Conservation (phyloP, 2,329 filamentous ascomycete species). For the Byssochlamys sp. region DNA sequence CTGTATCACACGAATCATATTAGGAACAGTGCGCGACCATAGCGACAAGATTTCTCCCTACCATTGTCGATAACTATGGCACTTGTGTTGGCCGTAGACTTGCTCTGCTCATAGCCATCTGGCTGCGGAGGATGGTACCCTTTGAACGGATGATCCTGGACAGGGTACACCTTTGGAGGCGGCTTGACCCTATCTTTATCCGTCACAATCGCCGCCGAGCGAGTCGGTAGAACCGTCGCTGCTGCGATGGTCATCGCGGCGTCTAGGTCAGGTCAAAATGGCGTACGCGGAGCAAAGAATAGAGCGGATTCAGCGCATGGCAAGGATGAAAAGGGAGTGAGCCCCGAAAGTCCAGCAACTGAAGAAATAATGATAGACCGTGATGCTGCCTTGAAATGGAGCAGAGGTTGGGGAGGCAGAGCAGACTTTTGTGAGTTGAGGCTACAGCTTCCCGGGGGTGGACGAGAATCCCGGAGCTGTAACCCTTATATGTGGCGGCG, state of each 20-base stretch:
- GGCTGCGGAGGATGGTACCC: slow-evolving; percentile 49
- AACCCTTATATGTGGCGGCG: slow-evolving; percentile 1
- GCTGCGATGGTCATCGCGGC: slow-evolving; percentile 36
- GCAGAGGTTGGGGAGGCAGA: background rate
- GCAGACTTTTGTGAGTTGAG: background rate
- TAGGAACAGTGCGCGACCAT: background rate
- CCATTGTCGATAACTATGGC: slow-evolving; percentile 98
- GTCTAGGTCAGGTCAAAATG: slow-evolving; percentile 3
- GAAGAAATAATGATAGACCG: background rate
- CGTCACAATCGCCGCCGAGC: slow-evolving; percentile 31
- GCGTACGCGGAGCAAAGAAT: background rate
- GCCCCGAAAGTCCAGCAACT: background rate
- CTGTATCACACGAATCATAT: slow-evolving; percentile 37
- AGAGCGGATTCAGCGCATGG: slow-evolving; percentile 13
- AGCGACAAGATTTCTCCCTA: slow-evolving; percentile 30
- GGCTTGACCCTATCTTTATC: slow-evolving; percentile 45
- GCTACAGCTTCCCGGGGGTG: background rate
- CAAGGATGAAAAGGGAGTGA: slow-evolving; percentile 5
- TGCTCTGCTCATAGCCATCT: slow-evolving; percentile 64
- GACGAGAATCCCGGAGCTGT: slow-evolving; percentile 1
- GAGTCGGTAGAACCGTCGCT: slow-evolving; percentile 27
- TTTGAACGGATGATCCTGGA: slow-evolving; percentile 52
- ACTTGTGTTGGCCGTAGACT: slow-evolving; percentile 48
- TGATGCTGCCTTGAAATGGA: background rate
- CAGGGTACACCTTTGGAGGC: slow-evolving; percentile 44